phyloP scores from a whole-genome alignment of 345 rosid species.

The Arabis alpina region DNA sequence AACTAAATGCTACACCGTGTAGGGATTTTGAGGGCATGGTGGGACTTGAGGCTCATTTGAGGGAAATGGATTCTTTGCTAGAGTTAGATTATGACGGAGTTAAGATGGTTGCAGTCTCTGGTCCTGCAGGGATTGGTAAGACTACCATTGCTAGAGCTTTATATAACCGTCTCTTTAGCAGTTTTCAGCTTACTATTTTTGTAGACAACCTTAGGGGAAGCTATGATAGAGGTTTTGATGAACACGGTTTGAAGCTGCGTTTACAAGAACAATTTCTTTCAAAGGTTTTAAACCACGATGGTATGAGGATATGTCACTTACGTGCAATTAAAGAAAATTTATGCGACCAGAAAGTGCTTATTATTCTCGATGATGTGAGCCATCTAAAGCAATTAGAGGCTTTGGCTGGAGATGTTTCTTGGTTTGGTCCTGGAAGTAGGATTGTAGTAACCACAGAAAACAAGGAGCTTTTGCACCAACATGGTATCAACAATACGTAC shows the following conservation, averaged over 20 bases:
- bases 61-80: not conserved
- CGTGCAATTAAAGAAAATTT: not conserved
- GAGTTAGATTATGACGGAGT: too few relatives aligned
- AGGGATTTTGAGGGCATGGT: not conserved
- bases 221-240: not conserved
- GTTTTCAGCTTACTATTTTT: not conserved
- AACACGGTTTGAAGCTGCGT: not conserved
- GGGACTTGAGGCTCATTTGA: slow-evolving; percentile 1
- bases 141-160: slow-evolving; percentile 7
- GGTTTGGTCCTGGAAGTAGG: slow-evolving; percentile 55
- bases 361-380: slow-evolving; percentile 60
- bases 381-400: slow-evolving; percentile 48
- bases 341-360: slow-evolving; percentile 34
- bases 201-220: not conserved
- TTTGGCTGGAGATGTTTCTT: slow-evolving; percentile 43
- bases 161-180: not conserved
- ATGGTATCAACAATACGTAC: not conserved
- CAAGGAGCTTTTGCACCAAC: slow-evolving; percentile 23
- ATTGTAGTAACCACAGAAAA: slow-evolving; percentile 63
- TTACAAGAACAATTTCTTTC: slow-evolving; percentile 16
- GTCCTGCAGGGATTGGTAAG: slow-evolving; percentile 29
- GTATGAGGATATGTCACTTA: slow-evolving; percentile 27
- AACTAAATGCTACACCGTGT: not conserved
- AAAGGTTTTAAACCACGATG: not conserved
- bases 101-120: not conserved